phyloP scores from a whole-genome alignment of 1,284 basidiomycete genomes.

The Cryptococcus floricola region DNA sequence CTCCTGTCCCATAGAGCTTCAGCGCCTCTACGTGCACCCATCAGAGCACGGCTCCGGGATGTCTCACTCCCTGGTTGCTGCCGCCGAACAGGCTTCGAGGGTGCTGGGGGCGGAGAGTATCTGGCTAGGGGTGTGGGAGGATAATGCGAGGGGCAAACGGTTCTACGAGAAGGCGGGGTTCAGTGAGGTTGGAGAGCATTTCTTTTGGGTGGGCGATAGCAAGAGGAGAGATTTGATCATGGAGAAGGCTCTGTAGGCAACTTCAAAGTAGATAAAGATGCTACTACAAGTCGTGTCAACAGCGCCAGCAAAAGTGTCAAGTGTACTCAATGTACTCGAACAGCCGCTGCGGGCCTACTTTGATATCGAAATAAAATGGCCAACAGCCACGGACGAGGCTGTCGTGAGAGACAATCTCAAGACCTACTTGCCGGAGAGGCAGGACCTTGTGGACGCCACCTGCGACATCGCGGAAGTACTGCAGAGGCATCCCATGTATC shows the following conservation, averaged over 20 bases:
- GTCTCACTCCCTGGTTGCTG: slow-evolving; percentile 16
- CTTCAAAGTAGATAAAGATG: too few species aligned
- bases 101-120: slow-evolving; percentile 19
- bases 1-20: slow-evolving; percentile 18
- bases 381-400: too few species aligned
- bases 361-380: too few species aligned
- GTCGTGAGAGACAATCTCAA: too few species aligned
- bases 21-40: slow-evolving; percentile 24
- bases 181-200: slow-evolving; percentile 10
- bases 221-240: slow-evolving; percentile 20
- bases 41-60: slow-evolving; percentile 30
- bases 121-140: slow-evolving; percentile 39
- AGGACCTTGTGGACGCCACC: too few species aligned
- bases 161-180: slow-evolving; percentile 35
- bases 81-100: slow-evolving; percentile 13
- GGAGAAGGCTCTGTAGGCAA: slow-evolving; percentile 14
- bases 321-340: too few species aligned
- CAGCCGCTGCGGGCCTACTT: too few species aligned
- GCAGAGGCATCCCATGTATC: too few species aligned
- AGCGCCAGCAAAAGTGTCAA: too few species aligned
- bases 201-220: slow-evolving; percentile 18
- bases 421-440: too few species aligned
- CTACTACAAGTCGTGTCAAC: too few species aligned
- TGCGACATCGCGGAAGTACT: too few species aligned
- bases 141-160: slow-evolving; percentile 23